Evolutionary conservation across 345 rosid species (phyloP), one percentile per base, ranked within the genome.

Genomic region (Gossypium bickii): DNA sequence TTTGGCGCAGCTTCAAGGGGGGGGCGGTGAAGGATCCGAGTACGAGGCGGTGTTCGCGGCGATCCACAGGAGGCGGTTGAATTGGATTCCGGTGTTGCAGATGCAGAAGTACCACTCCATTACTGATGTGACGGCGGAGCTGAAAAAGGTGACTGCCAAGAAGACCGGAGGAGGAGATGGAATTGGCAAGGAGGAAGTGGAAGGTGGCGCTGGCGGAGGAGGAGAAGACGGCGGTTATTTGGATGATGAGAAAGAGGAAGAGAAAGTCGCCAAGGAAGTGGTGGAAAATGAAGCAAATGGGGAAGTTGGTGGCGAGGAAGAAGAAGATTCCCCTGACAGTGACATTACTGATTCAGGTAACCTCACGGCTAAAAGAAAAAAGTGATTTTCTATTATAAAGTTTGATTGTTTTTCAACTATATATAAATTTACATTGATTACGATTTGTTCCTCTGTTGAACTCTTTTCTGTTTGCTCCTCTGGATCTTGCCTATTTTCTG

Each of bases 11-110:
- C 64, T 82, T 60, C 74, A 45, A 17, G 78, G 71, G 1, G 80
- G 75, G 20, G 81, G 62, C 1, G 88, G 73, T 0, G 76, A 61
- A 16, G 80, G 83, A 64, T 79, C 86, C 13, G 92, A 86, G 41
- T 90, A 92, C 73, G 92, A 83, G 61, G 82, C 87, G 27, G 87
- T 89, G n/a, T 91, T 93, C 77, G 78, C 92, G 62, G 99, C 97
- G 48, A 83, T 94, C 72, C 99, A 94, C 61, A 66, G 93, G 76
- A 81, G 98, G 85, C 77, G 99, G 85, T 74, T 94, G 80, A 94
- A 94, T 85, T 94, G 98, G 99, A 93, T 94, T 89, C 97, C 99
- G 27, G 87, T 94, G 62, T 87, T 94, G 69, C 97, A 92, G 85
- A 93, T 88, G 97, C 99, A 93, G 89, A 91, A 87, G 85, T 93